Evolutionary conservation across 768 basidiomycete species (phyloP).

Genomic region (Hebeloma cylindrosporum): DNA sequence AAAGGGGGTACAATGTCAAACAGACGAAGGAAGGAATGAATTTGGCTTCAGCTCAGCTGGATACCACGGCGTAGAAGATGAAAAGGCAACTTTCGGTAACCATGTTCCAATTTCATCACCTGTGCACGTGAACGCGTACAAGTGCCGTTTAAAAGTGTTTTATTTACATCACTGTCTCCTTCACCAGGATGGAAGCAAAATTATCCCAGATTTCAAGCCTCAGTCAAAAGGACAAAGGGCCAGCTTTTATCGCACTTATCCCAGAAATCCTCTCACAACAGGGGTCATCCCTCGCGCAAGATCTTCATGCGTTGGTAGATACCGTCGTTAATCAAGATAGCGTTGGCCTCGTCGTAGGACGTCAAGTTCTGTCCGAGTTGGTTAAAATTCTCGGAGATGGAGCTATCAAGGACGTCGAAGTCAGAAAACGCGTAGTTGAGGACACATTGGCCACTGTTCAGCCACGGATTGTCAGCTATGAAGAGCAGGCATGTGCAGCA

Average conservation of each 20-base stretch:
- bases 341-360: constrained; percentile 82
- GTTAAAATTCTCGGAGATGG: constrained; percentile 67
- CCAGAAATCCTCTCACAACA: constrained; percentile 59
- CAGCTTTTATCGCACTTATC: constrained; percentile 70
- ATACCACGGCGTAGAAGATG: too few relatives aligned
- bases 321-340: constrained; percentile 80
- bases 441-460: constrained; percentile 70
- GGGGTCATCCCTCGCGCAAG: constrained; percentile 45
- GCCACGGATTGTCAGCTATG: constrained; percentile 84
- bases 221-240: constrained; percentile 82
- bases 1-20: too few relatives aligned
- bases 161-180: too few relatives aligned
- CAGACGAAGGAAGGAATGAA: too few relatives aligned
- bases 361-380: constrained; percentile 85
- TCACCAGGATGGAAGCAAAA: constrained; percentile 48
- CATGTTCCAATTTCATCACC: too few relatives aligned
- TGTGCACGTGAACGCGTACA: too few relatives aligned
- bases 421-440: constrained; percentile 73
- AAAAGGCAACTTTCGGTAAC: too few relatives aligned
- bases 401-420: constrained; percentile 49
- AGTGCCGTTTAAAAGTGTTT: too few relatives aligned
- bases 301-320: constrained; percentile 74
- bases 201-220: constrained; percentile 62
- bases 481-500: constrained; percentile 74
- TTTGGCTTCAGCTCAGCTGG: too few relatives aligned